Evolutionary conservation across 495 filamentous ascomycete genomes (phyloP).

Genomic region (Aspergillus kassunensis): DNA sequence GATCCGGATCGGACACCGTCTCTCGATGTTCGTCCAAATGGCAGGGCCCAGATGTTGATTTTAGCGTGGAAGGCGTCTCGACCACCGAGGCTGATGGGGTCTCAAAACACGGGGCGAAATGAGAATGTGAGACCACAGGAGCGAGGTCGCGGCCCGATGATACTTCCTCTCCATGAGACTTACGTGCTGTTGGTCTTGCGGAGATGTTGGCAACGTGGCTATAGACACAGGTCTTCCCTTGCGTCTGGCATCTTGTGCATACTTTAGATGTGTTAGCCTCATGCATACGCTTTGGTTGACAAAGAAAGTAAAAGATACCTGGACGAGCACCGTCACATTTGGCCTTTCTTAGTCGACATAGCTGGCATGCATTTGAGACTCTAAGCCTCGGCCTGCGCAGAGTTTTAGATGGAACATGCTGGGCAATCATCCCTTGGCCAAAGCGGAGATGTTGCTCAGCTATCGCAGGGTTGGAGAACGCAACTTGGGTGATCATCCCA

Average conservation of each 20-base stretch:
- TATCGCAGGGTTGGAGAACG: not conserved
- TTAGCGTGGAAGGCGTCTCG: not conserved
- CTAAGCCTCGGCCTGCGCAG: constrained; percentile 12
- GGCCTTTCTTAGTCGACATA: constrained; percentile 20
- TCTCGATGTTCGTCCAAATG: not conserved
- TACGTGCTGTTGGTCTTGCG: not conserved
- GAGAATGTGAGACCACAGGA: not conserved
- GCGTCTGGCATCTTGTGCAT: not conserved
- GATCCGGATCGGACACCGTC: constrained; percentile 1
- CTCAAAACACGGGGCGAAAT: not conserved
- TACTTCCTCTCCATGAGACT: not conserved
- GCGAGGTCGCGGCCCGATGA: not conserved
- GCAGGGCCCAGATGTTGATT: not conserved
- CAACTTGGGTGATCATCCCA: no score
- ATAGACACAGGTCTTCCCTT: not conserved
- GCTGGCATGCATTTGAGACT: constrained; percentile 20
- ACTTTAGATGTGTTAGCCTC: not conserved
- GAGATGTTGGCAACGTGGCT: not conserved
- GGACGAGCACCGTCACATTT: constrained; percentile 29
- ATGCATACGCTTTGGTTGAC: no score
- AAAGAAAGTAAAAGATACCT: constrained; percentile 13
- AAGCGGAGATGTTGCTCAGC: not conserved
- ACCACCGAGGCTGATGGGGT: not conserved
- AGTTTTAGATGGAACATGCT: not conserved
- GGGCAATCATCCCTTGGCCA: not conserved